Evolutionary conservation across 129 eudicot species (phyloP), one percentile per base, ranked within the genome.

Genomic region (Artemisia tridentata): DNA sequence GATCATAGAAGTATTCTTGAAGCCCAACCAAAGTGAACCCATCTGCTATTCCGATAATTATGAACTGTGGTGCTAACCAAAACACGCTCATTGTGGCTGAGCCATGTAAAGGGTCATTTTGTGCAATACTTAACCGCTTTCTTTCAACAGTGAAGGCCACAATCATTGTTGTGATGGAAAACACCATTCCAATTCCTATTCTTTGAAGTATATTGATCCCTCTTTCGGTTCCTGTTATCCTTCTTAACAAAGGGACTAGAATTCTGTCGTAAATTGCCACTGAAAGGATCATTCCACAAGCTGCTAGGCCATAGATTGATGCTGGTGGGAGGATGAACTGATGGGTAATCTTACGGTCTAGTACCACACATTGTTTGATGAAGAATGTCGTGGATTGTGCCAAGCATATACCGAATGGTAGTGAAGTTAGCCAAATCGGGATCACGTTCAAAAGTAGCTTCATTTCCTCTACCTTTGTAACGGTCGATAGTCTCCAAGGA

Each of bases 1-100:
- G 92, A 27, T 91, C 97, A 50, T 91, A 91, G 50, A 91, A 91
- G 64, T 81, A 91, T 64, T 91, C 97, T 71, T 91, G 97, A 65
- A 91, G 71, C 0, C 97, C 97, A 31, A 91, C 96, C 4, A 91
- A 74, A 11, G 85, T 67, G 46, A 91, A 91, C 68, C 86, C 96
- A 58, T 91, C 97, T 16, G 86, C 95, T 0, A 88, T 51, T 20
- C 97, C 97, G 10, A 91, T 54, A 1, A 86, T 65, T 4, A 88
- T 14, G 63, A 83, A 91, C 58, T 88, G 96, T 5, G 97, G 97
- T n/a, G 86, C 92, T 47, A 91, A 72, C 97, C 97, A 91, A 57
- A 88, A 84, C 38, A 82, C 92, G 43, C 89, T 91, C 92, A 91
- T 80, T 23, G 83, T 51, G 10, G 14, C 18, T 2, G 91, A 83